phyloP scores from a whole-genome alignment of 1,139 yeast species.

The Debaryomyces coudertii region DNA sequence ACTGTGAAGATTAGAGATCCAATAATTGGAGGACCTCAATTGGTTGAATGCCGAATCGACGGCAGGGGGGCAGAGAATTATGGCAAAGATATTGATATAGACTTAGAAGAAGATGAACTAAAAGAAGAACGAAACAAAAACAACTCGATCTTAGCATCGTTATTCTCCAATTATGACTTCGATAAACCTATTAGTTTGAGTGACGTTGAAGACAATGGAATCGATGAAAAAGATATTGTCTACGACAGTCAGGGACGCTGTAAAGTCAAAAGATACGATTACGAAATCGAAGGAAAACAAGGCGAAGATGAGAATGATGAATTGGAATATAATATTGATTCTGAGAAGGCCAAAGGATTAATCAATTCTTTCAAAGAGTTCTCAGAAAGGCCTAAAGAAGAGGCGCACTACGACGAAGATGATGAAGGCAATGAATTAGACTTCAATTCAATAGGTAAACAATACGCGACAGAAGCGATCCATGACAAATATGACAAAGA shows the following conservation, averaged over 20 bases:
- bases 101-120: slow-evolving; percentile 29
- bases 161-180: slow-evolving; percentile 58
- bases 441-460: slow-evolving; percentile 27
- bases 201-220: slow-evolving; percentile 28
- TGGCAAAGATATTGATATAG: slow-evolving; percentile 30
- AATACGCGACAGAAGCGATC: slow-evolving; percentile 34
- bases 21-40: slow-evolving; percentile 12
- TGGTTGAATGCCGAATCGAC: slow-evolving; percentile 19
- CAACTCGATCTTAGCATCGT: slow-evolving; percentile 53
- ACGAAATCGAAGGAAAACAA: slow-evolving; percentile 38
- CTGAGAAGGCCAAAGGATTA: slow-evolving; percentile 22
- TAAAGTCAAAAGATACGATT: slow-evolving; percentile 38
- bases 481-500: slow-evolving; percentile 31
- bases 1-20: slow-evolving; percentile 1
- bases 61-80: slow-evolving; percentile 23
- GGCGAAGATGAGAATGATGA: slow-evolving; percentile 24
- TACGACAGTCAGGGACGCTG: slow-evolving; percentile 52
- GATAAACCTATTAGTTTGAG: slow-evolving; percentile 56
- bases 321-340: slow-evolving; percentile 24
- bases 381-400: slow-evolving; percentile 31
- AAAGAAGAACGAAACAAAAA: slow-evolving; percentile 36
- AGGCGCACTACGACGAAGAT: slow-evolving; percentile 46
- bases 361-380: slow-evolving; percentile 25
- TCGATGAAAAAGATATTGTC: slow-evolving; percentile 47
- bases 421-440: slow-evolving; percentile 40